Evolutionary conservation across 228 moss, liverwort and hornwort species (phyloP), one percentile per base, ranked within the genome.

Genomic region (Sphagnum fallax): DNA sequence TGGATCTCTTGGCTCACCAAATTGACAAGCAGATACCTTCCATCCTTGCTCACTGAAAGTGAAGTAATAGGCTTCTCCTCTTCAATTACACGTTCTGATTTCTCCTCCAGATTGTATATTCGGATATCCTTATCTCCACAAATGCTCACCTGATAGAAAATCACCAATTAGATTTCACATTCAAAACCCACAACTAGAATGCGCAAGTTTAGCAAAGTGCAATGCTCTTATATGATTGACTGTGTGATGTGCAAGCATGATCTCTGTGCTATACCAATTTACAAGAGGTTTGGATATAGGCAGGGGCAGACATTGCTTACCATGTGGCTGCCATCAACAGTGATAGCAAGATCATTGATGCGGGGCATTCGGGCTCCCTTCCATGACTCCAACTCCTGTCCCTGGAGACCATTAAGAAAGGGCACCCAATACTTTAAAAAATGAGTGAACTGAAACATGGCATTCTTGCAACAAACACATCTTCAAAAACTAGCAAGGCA

Each of bases 1-100:
- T 98, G 98, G 70, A 98, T 98, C 74, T 98, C 98, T 75, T 98
- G 89, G 70, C 94, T 92, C 73, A 93, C 83, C 75, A 98, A 80
- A 75, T 93, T 98, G 71, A 98, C 98, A 71, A 98, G 89, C 77
- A 98, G 69, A 72, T 89, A 94, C 78, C 94, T 90, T 70, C 98
- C 98, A 75, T 98, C 91, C 76, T 92, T 90, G 67, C 91, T 93
- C 60, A 98, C 90, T 64, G 98, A 98, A 80, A 98, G 82, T 51
- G 98, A 98, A 50, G 98, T 98, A 64, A 98, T 94, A 59, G 90
- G 83, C 76, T 87, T 92, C 73, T 98, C 92, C 72, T 98, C 98
- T 74, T 91, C 89, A 63, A 98, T 98, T 52, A 93, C 91, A 50
- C 84, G 85, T 78, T 98, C 98, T 64, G 85, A 77, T 79, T 89